These are phyloP conservation scores for Colletotrichum spinosum DNA, from an alignment of 2,329 filamentous ascomycete species.

Conservation along the genomic window DNA sequence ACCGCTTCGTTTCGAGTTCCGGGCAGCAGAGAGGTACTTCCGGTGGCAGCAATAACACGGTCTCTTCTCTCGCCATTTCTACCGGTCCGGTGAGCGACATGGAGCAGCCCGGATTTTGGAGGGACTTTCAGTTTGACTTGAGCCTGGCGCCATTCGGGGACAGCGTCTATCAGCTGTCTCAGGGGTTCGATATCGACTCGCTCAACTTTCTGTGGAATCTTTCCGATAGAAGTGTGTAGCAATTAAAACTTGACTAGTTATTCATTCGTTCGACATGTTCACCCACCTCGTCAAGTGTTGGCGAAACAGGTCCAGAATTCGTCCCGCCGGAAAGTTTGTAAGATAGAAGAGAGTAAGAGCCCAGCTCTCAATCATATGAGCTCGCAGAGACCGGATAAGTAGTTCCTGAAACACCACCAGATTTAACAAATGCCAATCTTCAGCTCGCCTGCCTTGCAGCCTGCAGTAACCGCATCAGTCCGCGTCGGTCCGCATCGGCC, in stretches of 20 bases:
- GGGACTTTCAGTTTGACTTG: slow-evolving; percentile 18
- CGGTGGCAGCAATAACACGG: too few relatives aligned
- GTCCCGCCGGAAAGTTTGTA: too few relatives aligned
- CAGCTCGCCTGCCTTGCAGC: neutral
- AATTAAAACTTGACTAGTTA: neutral
- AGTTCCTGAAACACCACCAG: too few relatives aligned
- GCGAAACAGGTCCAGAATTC: neutral
- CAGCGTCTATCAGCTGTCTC: slow-evolving; percentile 16
- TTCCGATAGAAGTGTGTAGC: slow-evolving; percentile 4
- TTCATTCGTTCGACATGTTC: too few relatives aligned
- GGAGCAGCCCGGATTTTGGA: slow-evolving; percentile 14
- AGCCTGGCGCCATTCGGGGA: slow-evolving; percentile 23
- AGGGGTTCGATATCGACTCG: slow-evolving; percentile 29
- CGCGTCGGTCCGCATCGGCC: slow-evolving; percentile 2
- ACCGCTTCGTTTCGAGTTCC: neutral
- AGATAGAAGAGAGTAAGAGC: too few relatives aligned
- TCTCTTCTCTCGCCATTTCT: too few relatives aligned
- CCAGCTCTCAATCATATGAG: too few relatives aligned
- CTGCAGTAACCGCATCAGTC: neutral
- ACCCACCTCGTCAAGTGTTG: too few relatives aligned
- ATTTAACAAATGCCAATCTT: too few relatives aligned
- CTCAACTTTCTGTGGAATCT: slow-evolving; percentile 33
- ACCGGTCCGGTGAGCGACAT: neutral
- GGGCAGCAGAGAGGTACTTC: too few relatives aligned
- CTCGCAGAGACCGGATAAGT: too few relatives aligned